Conservation (phyloP, 208 protist species). For the Histomonas meleagridis region DNA sequence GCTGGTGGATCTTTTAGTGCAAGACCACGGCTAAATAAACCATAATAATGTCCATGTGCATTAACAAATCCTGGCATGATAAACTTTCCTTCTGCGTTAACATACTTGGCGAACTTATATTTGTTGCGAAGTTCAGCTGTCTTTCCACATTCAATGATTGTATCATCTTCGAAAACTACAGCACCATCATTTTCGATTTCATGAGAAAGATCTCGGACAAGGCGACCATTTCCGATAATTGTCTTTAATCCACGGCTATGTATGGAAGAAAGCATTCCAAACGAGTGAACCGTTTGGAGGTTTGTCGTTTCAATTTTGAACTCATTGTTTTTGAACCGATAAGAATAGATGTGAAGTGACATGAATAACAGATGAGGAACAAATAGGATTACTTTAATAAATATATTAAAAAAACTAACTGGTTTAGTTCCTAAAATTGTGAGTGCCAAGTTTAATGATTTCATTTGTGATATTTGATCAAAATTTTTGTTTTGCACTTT, state of each 20-base stretch:
- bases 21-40: background rate
- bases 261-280: background rate
- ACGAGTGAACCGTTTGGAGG: too few species aligned
- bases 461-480: too few species aligned
- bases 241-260: background rate
- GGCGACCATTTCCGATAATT: background rate
- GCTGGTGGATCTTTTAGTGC: background rate
- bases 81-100: background rate
- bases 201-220: background rate
- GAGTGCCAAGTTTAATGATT: too few species aligned
- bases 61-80: constrained; percentile 34
- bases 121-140: background rate
- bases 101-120: background rate
- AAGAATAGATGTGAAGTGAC: too few species aligned
- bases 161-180: constrained; percentile 20
- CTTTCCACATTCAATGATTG: constrained; percentile 2
- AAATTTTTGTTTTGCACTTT: too few species aligned
- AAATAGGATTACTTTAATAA: too few species aligned
- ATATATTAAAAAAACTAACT: too few species aligned
- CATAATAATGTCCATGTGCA: constrained; percentile 2
- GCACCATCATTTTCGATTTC: background rate
- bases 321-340: too few species aligned
- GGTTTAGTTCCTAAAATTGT: too few species aligned
- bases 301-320: too few species aligned
- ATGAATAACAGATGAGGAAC: too few species aligned